These are phyloP conservation scores for Acer yangbiense DNA, from an alignment of 345 rosid genomes.

Conservation along the genomic window DNA sequence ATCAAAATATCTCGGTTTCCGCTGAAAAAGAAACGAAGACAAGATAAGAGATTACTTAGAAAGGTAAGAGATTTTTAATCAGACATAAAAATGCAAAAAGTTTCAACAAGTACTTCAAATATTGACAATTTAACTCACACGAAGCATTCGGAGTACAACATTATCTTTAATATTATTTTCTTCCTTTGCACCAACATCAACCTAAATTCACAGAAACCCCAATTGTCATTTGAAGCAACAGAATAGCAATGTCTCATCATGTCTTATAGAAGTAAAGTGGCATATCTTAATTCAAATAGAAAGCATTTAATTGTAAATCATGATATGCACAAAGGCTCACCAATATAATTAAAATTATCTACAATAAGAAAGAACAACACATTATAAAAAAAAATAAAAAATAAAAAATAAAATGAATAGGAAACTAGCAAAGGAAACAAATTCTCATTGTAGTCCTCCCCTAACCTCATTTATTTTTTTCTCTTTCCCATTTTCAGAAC, in stretches of 20 bases:
- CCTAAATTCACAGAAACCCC: conserved; percentile 12
- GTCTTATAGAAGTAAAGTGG: neutral
- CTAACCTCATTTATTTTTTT: neutral
- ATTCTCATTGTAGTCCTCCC: too few species aligned
- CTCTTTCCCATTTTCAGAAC: neutral
- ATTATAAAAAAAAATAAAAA: too few species aligned
- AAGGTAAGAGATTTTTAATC: neutral
- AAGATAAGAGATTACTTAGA: neutral
- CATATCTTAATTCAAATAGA: neutral
- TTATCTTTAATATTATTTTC: conserved; percentile 20
- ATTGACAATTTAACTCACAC: conserved; percentile 22
- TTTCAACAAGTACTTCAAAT: neutral
- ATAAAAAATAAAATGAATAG: too few species aligned
- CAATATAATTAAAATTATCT: neutral
- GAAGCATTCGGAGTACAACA: conserved; percentile 27
- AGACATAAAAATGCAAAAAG: neutral
- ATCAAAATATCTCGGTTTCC: conserved; percentile 40
- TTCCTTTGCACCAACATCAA: conserved; percentile 13
- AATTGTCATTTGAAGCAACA: conserved; percentile 9
- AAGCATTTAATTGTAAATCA: neutral
- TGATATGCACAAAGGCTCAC: neutral
- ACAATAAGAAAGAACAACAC: neutral
- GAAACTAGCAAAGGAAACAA: neutral
- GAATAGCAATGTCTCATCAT: neutral
- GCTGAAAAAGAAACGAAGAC: conserved; percentile 8